A percentile compares a stretch with the other conserved stretches of the same genome.
Conservation (phyloP, 23 red algal species). For the Cyanidioschyzon merolae region DNA sequence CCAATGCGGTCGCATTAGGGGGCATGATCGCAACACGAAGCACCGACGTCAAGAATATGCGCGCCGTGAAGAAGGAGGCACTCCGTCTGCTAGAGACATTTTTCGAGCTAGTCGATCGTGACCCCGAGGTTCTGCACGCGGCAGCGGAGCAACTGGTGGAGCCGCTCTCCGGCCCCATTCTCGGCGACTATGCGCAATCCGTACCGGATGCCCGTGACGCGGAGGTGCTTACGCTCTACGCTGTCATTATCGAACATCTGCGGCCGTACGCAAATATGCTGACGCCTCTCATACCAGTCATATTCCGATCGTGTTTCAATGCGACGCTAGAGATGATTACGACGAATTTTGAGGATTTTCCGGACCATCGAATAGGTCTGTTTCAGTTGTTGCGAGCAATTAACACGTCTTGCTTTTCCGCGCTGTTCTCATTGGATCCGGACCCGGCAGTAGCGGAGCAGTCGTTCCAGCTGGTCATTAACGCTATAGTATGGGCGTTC, state of each 20-base stretch:
- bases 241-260: slow-evolving; percentile 56
- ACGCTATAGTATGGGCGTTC: slow-evolving; percentile 95
- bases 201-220: slow-evolving; percentile 78
- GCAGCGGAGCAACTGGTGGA: slow-evolving; percentile 37
- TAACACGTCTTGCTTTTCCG: slow-evolving; percentile 64
- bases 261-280: slow-evolving; percentile 28
- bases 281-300: slow-evolving; percentile 30
- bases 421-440: slow-evolving; percentile 71
- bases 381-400: slow-evolving; percentile 78
- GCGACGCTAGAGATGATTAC: slow-evolving; percentile 92
- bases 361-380: slow-evolving; percentile 74
- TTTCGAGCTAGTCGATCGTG: slow-evolving; percentile 45
- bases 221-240: slow-evolving; percentile 70
- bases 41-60: slow-evolving; percentile 73
- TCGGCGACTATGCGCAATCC: slow-evolving; percentile 65
- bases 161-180: slow-evolving; percentile 58
- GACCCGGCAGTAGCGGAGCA: slow-evolving; percentile 62
- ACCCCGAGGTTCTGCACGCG: background rate
- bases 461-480: slow-evolving; percentile 79
- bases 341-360: slow-evolving; percentile 99
- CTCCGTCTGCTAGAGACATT: slow-evolving; percentile 64
- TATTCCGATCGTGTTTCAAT: slow-evolving; percentile 69
- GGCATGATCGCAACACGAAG: slow-evolving; percentile 54
- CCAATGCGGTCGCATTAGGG: slow-evolving; percentile 35
- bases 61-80: slow-evolving; percentile 85